Evolutionary conservation across 1,284 basidiomycete genomes (phyloP).

Genomic region (Chalciporus sp.): DNA sequence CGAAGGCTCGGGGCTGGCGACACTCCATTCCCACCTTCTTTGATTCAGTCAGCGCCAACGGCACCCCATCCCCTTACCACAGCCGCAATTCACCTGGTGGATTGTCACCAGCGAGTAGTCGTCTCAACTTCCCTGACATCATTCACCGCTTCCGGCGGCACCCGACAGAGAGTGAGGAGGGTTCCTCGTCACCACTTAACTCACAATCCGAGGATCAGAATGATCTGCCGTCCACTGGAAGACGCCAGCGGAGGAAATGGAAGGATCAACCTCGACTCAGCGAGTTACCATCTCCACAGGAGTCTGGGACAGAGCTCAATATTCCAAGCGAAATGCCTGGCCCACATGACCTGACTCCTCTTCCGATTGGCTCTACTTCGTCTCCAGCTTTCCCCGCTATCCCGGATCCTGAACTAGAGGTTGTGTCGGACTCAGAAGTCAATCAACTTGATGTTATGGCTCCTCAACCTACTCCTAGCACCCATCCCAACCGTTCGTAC

Average conservation of each 20-base stretch:
- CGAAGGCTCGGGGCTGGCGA: slow-evolving; percentile 40
- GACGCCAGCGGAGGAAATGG: slow-evolving; percentile 5
- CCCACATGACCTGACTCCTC: slow-evolving; percentile 3
- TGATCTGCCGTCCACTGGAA: slow-evolving; percentile 32
- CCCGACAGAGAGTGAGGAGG: slow-evolving; percentile 47
- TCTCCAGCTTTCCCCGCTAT: neutral
- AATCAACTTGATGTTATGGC: neutral
- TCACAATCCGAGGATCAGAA: slow-evolving; percentile 51
- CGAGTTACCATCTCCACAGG: slow-evolving; percentile 17
- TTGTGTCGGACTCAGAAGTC: neutral
- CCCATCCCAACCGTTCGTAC: slow-evolving; percentile 25
- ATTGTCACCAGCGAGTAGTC: slow-evolving; percentile 47
- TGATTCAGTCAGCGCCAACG: slow-evolving; percentile 37
- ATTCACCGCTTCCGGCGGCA: slow-evolving; percentile 40
- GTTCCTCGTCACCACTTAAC: slow-evolving; percentile 45
- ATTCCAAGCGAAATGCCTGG: slow-evolving; percentile 5
- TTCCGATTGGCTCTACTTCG: slow-evolving; percentile 4
- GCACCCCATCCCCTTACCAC: slow-evolving; percentile 39
- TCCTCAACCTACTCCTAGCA: slow-evolving; percentile 23
- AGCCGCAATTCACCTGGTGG: slow-evolving; percentile 30
- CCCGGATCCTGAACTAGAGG: slow-evolving; percentile 7
- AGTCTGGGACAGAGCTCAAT: slow-evolving; percentile 14
- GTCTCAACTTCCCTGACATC: slow-evolving; percentile 41
- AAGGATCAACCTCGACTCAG: slow-evolving; percentile 8
- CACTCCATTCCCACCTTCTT: slow-evolving; percentile 31